Percentiles rank a stretch among this genome's conserved stretches.
These are phyloP conservation scores for Erysimum pusillum DNA, from an alignment of 441 rosid genomes.

Conservation along the genomic window DNA sequence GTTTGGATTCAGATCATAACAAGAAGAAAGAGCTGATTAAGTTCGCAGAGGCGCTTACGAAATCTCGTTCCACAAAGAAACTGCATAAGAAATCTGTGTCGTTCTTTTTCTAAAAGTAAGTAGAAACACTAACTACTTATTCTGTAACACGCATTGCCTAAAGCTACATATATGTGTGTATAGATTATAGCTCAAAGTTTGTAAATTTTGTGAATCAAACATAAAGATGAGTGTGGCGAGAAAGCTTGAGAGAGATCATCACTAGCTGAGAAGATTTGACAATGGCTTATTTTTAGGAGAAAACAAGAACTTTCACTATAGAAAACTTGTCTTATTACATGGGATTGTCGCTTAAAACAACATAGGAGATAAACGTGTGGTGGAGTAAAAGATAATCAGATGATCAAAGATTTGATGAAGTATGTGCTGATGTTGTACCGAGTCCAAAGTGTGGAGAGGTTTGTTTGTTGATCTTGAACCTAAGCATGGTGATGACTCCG, in stretches of 20 bases:
- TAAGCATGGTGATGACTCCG: constrained; percentile 15
- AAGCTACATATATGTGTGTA: constrained; percentile 2
- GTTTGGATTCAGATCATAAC: constrained; percentile 37
- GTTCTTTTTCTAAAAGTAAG: constrained; percentile 34
- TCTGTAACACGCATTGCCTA: neutral
- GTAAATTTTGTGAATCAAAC: constrained; percentile 37
- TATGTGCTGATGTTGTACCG: neutral
- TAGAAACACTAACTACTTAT: constrained; percentile 19
- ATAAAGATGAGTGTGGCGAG: constrained; percentile 10
- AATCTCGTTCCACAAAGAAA: constrained; percentile 43
- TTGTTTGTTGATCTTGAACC: neutral
- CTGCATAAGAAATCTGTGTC: constrained; percentile 61
- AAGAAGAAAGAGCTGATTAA: constrained; percentile 63
- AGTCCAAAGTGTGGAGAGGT: neutral
- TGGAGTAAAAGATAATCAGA: neutral
- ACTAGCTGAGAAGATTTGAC: neutral
- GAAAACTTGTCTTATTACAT: neutral
- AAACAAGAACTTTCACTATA: neutral
- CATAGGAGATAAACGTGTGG: neutral
- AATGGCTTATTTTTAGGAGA: neutral
- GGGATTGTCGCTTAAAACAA: neutral
- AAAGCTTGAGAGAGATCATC: neutral
- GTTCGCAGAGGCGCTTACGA: constrained; percentile 69
- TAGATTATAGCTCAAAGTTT: constrained; percentile 23
- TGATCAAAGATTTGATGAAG: neutral